Evolutionary conservation across 2,329 filamentous ascomycete species (phyloP).

Genomic region (Claviceps sp.): DNA sequence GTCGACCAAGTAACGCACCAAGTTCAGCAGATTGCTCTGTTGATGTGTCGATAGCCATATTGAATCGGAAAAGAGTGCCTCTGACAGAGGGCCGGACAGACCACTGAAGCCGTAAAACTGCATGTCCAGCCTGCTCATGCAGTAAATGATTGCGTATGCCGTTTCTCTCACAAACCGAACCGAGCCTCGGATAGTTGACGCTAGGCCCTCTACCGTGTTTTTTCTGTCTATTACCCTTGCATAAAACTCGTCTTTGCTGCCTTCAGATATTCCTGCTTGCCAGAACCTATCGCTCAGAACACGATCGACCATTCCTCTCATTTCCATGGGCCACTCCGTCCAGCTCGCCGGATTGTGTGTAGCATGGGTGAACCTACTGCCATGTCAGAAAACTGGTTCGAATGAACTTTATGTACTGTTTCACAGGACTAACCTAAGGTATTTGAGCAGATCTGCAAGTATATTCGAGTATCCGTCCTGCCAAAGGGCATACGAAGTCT

Average conservation of each 20-base stretch:
- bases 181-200: conserved; percentile 80
- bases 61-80: conserved; percentile 73
- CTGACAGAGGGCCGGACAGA: conserved; percentile 68
- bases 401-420: neutral
- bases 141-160: conserved; percentile 87
- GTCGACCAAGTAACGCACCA: conserved; percentile 80
- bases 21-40: conserved; percentile 80
- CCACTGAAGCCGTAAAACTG: conserved; percentile 86
- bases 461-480: conserved; percentile 68
- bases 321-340: conserved; percentile 60
- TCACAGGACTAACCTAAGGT: conserved; percentile 46
- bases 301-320: conserved; percentile 62
- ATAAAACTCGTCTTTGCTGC: conserved; percentile 95
- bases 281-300: conserved; percentile 93
- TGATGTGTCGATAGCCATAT: conserved; percentile 81
- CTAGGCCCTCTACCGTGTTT: conserved; percentile 80
- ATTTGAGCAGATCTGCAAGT: conserved; percentile 72
- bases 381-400: neutral
- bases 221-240: conserved; percentile 81
- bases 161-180: conserved; percentile 84
- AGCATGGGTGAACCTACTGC: conserved; percentile 64
- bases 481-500: conserved; percentile 73
- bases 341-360: conserved; percentile 82
- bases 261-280: conserved; percentile 93
- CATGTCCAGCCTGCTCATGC: conserved; percentile 74